Evolutionary conservation across 2,329 filamentous ascomycete species (phyloP).

Genomic region (Microcera coccophila): DNA sequence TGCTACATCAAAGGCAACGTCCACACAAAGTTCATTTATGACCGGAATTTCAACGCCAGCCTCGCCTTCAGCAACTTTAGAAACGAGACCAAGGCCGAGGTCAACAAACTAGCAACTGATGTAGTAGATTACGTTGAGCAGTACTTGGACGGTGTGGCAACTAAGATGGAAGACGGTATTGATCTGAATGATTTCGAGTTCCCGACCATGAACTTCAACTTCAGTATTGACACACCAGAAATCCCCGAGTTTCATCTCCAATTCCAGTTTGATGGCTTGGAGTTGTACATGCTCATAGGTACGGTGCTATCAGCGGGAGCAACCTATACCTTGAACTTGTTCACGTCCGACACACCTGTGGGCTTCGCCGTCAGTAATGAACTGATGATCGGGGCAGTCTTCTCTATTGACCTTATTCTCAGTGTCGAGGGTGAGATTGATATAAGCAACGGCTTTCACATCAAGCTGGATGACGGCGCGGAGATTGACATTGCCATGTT

Average conservation of each 20-base stretch:
- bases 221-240: constrained; percentile 10
- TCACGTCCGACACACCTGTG: constrained; percentile 7
- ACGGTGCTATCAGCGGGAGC: constrained; percentile 10
- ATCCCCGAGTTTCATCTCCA: constrained; percentile 11
- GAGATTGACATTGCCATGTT: constrained; percentile 49
- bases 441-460: constrained; percentile 52
- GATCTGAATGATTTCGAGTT: constrained; percentile 11
- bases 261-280: constrained; percentile 12
- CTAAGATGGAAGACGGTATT: constrained; percentile 6
- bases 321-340: constrained; percentile 11
- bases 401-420: constrained; percentile 51
- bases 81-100: neutral
- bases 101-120: constrained; percentile 28
- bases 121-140: constrained; percentile 8
- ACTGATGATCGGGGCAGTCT: constrained; percentile 44
- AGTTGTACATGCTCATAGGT: constrained; percentile 14
- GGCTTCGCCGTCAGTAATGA: constrained; percentile 29
- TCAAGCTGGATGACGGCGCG: constrained; percentile 50
- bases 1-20: constrained; percentile 14
- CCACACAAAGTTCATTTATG: constrained; percentile 6
- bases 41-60: constrained; percentile 4
- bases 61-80: constrained; percentile 7
- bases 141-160: constrained; percentile 4
- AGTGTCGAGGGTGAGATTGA: constrained; percentile 44
- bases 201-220: constrained; percentile 7